Percentiles rank a stretch among this genome's conserved stretches.
phyloP scores from a whole-genome alignment of 2,329 filamentous ascomycete species.

The Phoma sp. region DNA sequence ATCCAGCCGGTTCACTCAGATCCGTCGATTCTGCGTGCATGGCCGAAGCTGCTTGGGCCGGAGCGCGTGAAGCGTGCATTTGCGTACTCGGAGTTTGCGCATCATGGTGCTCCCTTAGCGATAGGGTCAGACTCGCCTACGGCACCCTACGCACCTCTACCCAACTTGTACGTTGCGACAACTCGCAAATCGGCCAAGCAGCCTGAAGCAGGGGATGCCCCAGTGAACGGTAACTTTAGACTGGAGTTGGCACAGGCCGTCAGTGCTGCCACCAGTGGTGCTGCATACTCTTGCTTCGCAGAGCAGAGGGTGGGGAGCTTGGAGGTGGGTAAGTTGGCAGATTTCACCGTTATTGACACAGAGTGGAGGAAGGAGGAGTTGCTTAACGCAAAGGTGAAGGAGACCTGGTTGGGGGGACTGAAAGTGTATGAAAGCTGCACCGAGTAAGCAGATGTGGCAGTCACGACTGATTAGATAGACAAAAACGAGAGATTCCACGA shows the following conservation, averaged over 20 bases:
- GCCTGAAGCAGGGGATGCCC: constrained; percentile 46
- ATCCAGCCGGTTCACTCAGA: constrained; percentile 95
- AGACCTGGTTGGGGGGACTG: constrained; percentile 63
- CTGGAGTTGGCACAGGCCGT: constrained; percentile 62
- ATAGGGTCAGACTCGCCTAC: constrained; percentile 67
- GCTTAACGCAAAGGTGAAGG: constrained; percentile 53
- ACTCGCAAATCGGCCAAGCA: constrained; percentile 63
- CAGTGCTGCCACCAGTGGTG: constrained; percentile 61
- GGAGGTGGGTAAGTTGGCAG: constrained; percentile 60
- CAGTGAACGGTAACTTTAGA: constrained; percentile 61
- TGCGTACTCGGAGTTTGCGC: constrained; percentile 67
- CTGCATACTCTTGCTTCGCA: constrained; percentile 65
- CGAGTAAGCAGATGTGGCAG: constrained; percentile 2
- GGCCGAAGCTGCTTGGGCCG: constrained; percentile 63
- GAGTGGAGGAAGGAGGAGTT: constrained; percentile 57
- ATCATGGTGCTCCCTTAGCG: constrained; percentile 60
- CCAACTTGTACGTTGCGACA: constrained; percentile 65
- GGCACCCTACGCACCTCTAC: constrained; percentile 61
- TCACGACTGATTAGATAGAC: neutral
- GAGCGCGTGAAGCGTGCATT: constrained; percentile 65
- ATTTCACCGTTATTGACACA: constrained; percentile 64
- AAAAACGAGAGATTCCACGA: neutral
- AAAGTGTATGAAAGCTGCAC: constrained; percentile 27
- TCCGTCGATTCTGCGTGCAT: constrained; percentile 67
- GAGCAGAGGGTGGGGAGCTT: constrained; percentile 62